Percentiles rank a stretch among this genome's conserved stretches.
phyloP scores from a whole-genome alignment of 345 rosid genomes.

The Salix suchowensis region DNA sequence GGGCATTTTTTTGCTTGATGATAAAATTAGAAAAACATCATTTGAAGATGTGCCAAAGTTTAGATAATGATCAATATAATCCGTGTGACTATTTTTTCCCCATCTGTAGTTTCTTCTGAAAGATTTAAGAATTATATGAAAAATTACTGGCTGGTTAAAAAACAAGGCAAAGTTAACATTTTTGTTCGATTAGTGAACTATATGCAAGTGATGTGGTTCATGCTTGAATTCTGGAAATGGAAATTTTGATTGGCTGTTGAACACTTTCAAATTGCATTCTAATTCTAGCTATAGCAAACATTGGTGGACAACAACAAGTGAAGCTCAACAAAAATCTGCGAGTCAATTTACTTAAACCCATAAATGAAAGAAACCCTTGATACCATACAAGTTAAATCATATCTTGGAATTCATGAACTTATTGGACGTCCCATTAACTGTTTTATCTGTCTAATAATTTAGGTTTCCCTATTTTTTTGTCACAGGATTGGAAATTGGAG shows the following conservation, averaged over 20 bases:
- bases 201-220: background rate
- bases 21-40: background rate
- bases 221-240: background rate
- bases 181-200: background rate
- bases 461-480: background rate
- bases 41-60: background rate
- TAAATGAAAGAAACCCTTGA: background rate
- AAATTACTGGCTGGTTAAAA: background rate
- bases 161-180: background rate
- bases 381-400: background rate
- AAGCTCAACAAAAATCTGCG: background rate
- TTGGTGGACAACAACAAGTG: background rate
- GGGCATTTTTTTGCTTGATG: background rate
- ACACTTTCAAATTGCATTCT: background rate
- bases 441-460: background rate
- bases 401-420: background rate
- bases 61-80: background rate
- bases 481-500: constrained; percentile 87
- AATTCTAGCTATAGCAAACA: background rate
- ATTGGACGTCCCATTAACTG: background rate
- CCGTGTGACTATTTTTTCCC: background rate
- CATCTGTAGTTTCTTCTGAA: background rate
- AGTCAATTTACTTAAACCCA: background rate
- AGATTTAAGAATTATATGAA: background rate
- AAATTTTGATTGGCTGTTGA: background rate